phyloP scores from a whole-genome alignment of 2,329 filamentous ascomycete genomes.

The Thielaviopsis euricoi region DNA sequence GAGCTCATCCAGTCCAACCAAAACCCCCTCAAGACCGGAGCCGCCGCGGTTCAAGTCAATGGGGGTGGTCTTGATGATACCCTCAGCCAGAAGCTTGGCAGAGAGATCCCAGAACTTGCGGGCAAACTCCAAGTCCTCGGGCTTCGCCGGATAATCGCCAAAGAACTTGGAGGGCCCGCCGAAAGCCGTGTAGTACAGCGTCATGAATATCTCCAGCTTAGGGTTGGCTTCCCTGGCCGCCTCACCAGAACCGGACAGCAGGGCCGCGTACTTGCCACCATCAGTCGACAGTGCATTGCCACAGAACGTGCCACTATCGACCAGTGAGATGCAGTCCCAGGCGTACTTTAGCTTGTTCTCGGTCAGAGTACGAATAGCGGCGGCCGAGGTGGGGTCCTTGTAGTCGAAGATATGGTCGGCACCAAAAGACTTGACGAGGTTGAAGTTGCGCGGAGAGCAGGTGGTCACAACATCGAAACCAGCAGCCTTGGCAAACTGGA shows the following conservation, averaged over 20 bases:
- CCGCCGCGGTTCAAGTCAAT: conserved; percentile 18
- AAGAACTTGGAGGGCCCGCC: conserved; percentile 21
- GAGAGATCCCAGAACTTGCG: conserved; percentile 23
- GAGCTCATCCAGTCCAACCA: conserved; percentile 21
- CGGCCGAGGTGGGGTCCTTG: conserved; percentile 14
- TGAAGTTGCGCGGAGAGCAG: conserved; percentile 23
- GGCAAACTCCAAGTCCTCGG: conserved; percentile 21
- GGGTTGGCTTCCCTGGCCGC: conserved; percentile 27
- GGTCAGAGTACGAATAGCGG: conserved; percentile 16
- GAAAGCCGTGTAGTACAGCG: conserved; percentile 25
- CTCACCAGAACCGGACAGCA: conserved; percentile 23
- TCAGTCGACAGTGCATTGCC: conserved; percentile 17
- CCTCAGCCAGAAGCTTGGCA: conserved; percentile 19
- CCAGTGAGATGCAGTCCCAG: conserved; percentile 15
- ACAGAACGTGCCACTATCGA: conserved; percentile 16
- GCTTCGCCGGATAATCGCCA: conserved; percentile 13
- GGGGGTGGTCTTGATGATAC: conserved; percentile 20
- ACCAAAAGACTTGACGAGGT: conserved; percentile 25
- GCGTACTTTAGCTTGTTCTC: conserved; percentile 15
- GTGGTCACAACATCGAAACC: conserved; percentile 23
- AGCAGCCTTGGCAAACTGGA: conserved; percentile 23
- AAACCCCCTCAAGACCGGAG: conserved; percentile 20
- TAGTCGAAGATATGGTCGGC: conserved; percentile 33
- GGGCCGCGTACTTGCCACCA: conserved; percentile 23
- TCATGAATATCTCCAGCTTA: conserved; percentile 18